phyloP scores from a whole-genome alignment of 2,329 filamentous ascomycete species.

The Escovopsis sp. region DNA sequence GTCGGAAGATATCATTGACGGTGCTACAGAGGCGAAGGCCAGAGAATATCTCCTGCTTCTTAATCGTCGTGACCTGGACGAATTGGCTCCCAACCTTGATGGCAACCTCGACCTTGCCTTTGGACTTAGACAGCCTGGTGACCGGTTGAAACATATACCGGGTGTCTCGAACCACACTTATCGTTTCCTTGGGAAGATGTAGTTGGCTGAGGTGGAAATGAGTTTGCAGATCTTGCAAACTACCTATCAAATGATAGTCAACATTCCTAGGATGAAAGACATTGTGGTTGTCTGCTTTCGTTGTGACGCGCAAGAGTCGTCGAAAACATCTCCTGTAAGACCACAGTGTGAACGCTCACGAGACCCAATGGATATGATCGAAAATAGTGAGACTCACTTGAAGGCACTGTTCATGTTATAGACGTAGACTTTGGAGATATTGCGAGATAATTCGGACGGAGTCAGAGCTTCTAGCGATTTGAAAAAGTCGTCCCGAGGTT shows the following conservation, averaged over 20 bases:
- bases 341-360: neutral
- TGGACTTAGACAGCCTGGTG: slow-evolving; percentile 50
- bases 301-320: slow-evolving; percentile 44
- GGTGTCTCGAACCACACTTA: slow-evolving; percentile 52
- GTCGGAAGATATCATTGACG: slow-evolving; percentile 55
- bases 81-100: slow-evolving; percentile 58
- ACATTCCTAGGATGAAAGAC: slow-evolving; percentile 51
- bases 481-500: slow-evolving; percentile 51
- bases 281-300: slow-evolving; percentile 45
- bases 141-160: slow-evolving; percentile 52
- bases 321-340: slow-evolving; percentile 43
- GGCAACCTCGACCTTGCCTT: slow-evolving; percentile 54
- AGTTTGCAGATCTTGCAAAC: slow-evolving; percentile 47
- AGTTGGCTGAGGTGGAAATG: slow-evolving; percentile 54
- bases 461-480: slow-evolving; percentile 48
- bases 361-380: neutral
- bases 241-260: slow-evolving; percentile 52
- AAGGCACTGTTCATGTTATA: slow-evolving; percentile 64
- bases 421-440: slow-evolving; percentile 48
- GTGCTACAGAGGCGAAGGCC: slow-evolving; percentile 46
- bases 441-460: slow-evolving; percentile 44
- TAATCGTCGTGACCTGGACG: slow-evolving; percentile 53
- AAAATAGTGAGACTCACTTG: slow-evolving; percentile 25
- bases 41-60: slow-evolving; percentile 54
- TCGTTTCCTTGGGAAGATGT: slow-evolving; percentile 55